phyloP scores from a whole-genome alignment of 805 yeast genomes.

The Yamadazyma scolyti region DNA sequence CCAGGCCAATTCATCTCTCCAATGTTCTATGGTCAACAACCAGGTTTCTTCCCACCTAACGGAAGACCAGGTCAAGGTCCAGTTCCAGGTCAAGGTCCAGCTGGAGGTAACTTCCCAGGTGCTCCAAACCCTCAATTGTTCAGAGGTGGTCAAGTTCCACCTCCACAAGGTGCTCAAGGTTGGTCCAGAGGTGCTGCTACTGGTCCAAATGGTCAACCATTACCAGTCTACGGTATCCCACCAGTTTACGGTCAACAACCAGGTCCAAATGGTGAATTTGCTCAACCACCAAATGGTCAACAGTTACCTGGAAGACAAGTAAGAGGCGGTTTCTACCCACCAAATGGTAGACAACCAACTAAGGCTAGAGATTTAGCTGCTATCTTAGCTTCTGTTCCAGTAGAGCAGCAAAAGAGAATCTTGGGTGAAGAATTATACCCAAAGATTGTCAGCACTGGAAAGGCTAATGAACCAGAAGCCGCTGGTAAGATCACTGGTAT shows the following conservation, averaged over 20 bases:
- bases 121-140: conserved; percentile 78
- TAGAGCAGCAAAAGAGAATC: conserved; percentile 93
- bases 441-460: conserved; percentile 80
- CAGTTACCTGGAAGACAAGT: conserved; percentile 44
- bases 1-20: conserved; percentile 87
- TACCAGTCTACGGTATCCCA: conserved; percentile 79
- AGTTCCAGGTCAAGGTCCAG: conserved; percentile 5
- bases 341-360: conserved; percentile 42
- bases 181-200: conserved; percentile 58
- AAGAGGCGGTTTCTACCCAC: conserved; percentile 53
- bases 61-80: conserved; percentile 58
- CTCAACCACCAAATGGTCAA: conserved; percentile 46
- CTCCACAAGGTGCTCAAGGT: conserved; percentile 36
- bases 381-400: conserved; percentile 61
- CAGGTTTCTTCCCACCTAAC: conserved; percentile 80
- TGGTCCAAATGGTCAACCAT: conserved; percentile 84
- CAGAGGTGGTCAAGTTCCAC: conserved; percentile 63
- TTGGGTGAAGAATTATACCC: conserved; percentile 97
- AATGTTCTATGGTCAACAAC: conserved; percentile 82
- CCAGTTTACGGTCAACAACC: conserved; percentile 51
- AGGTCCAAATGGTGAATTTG: conserved; percentile 62
- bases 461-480: conserved; percentile 87
- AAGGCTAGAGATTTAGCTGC: conserved; percentile 56
- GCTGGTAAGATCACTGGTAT: conserved; percentile 99
- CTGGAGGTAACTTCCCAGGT: conserved; percentile 3